Base-by-base conservation (phyloP, 2,329 filamentous ascomycete species). In the Beauveria medogensis region DNA sequence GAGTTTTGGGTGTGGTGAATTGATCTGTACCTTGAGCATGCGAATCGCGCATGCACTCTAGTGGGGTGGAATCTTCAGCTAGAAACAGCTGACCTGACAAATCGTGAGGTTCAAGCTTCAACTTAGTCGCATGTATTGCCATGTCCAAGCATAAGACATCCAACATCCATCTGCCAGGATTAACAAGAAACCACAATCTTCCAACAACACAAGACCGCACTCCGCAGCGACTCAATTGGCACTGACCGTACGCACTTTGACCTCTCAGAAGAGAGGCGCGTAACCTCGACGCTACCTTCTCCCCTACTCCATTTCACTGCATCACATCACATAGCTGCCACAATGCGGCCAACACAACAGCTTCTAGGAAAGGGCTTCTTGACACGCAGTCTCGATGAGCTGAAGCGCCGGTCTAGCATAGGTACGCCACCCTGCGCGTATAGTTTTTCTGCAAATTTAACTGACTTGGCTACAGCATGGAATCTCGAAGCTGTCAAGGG, bases 401-500 rank as follows among this genome's bases (percentile, higher is more conserved):
- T 87, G 63, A 81, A 78, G 68, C 77, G 84, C 48, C 75, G 82
- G 47, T 78, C 82, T 2, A 74, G 75, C 22, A 81, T 86, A 66
- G 80, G 84, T 86, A 74, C 8, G 72, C 43, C 3, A 22, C 18
- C 14, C n/a, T 41, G 14, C 26, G 30, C 44, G 4, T 12, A 24
- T 28, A 55, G 43, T 26, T 34, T n/a, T 1, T 22, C 34, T 8
- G n/a, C 2, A 5, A 5, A 5, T 41, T 41, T 4, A 28, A 50
- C 18, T 50, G 41, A 58, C 24, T 10, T 5, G 5, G 20, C 26
- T 2, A 56, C 69, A 91, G 90, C 84, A 43, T 73, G 90, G 65
- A 88, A 82, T 57, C 78, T 89, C 66, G 88, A 92, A 74, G 87
- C 82, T 55, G 79, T 91, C 67, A 85, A 84, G 66, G 81, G 81